Base-by-base conservation (phyloP, 2,329 filamentous ascomycete genomes). In the Aspergillus pseudoglaucus region DNA sequence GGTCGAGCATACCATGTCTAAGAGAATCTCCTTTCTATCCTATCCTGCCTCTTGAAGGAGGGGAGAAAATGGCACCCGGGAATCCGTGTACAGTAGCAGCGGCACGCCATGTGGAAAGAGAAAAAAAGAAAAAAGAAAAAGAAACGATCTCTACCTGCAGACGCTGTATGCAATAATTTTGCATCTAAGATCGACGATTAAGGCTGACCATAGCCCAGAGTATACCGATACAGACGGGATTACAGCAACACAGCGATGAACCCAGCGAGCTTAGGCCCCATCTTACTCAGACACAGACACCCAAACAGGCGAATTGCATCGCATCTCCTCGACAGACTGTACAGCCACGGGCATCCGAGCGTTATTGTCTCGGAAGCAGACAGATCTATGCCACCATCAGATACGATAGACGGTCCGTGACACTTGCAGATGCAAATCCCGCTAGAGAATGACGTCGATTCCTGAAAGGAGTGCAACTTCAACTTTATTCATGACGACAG, bases 371-470 rank as follows among this genome's bases (percentile, higher is more conserved):
- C 42, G 37, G 37, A 39, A 18, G 15, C 12, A 12, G 15, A 20
- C 37, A 39, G 37, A 39, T 39, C 37, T 39, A 39, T 39, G 18
- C 37, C 18, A 39, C 25, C 15, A 39, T 20, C 17, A 18, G 37
- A 39, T 39, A 38, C 54, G 47, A 46, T 46, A 51, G 46, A 55
- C 52, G 56, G 57, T 59, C 57, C 57, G 56, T 59, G 57, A 57
- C 54, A 56, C 56, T 46, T 57, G 55, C 56, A 54, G 50, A 32
- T 39, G 37, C 37, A 39, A 39, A 39, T 39, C 37, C 15, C 18
- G 17, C 37, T 35, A 44, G 40, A 27, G 32, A 27, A 52, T 54
- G 50, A 55, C 56, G 57, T 57, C 50, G 52, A 50, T 46, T 59
- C 50, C 56, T 54, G 56, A 53, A 45, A 45, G 47, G 45, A 45